Percentiles rank a stretch among this genome's conserved stretches.
These are phyloP conservation scores for Alternaria arborescens DNA, from an alignment of 2,329 filamentous ascomycete species.

Conservation along the genomic window DNA sequence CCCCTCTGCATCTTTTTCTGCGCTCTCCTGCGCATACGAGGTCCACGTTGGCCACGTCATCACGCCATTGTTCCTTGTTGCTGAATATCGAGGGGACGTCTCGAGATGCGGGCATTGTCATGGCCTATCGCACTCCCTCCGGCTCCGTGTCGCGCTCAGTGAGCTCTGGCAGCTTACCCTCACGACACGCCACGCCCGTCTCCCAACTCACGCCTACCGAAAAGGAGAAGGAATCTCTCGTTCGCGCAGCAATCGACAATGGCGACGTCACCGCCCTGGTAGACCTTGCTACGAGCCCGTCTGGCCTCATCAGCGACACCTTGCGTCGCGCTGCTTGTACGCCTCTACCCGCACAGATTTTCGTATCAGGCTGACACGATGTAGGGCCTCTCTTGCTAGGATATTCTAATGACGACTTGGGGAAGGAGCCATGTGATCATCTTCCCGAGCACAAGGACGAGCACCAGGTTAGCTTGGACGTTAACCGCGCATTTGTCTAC, in stretches of 20 bases:
- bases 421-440: slow-evolving; percentile 61
- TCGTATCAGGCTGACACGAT: slow-evolving; percentile 22
- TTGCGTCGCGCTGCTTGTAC: slow-evolving; percentile 80
- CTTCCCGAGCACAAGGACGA: slow-evolving; percentile 85
- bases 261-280: slow-evolving; percentile 52
- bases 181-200: slow-evolving; percentile 25
- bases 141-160: slow-evolving; percentile 37
- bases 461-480: slow-evolving; percentile 88
- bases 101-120: slow-evolving; percentile 34
- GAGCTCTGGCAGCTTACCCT: slow-evolving; percentile 39
- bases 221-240: slow-evolving; percentile 40
- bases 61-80: slow-evolving; percentile 1
- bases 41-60: slow-evolving; percentile 20
- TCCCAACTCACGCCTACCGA: slow-evolving; percentile 32
- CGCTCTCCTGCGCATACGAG: slow-evolving; percentile 15
- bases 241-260: slow-evolving; percentile 54
- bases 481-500: slow-evolving; percentile 96
- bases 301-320: slow-evolving; percentile 58
- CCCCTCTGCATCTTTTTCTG: slow-evolving; percentile 6
- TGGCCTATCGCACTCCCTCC: slow-evolving; percentile 39
- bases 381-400: slow-evolving; percentile 70
- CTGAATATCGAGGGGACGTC: slow-evolving; percentile 1
- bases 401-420: slow-evolving; percentile 32
- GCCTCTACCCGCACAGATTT: slow-evolving; percentile 42
- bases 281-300: slow-evolving; percentile 53